Percentiles rank a stretch among this genome's conserved stretches.
phyloP scores from a whole-genome alignment of 1,139 yeast species.

The Kodamaea sp. region DNA sequence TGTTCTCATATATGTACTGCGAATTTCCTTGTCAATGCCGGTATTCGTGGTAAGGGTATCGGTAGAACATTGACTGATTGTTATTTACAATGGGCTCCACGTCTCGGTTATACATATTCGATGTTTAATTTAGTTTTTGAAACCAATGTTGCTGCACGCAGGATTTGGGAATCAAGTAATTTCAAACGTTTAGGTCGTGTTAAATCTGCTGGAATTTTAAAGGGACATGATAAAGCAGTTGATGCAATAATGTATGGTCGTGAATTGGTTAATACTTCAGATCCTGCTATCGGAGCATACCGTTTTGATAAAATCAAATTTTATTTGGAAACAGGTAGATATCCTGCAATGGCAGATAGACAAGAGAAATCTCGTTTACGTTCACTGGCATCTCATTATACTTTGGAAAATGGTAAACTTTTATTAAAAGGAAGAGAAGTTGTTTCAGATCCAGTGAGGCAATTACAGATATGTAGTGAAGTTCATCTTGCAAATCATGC shows the following conservation, averaged over 20 bases:
- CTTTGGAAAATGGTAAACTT: constrained; percentile 65
- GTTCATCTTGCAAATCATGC: constrained; percentile 69
- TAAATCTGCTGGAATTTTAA: constrained; percentile 80
- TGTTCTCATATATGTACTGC: constrained; percentile 93
- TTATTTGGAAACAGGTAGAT: constrained; percentile 79
- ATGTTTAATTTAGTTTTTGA: constrained; percentile 86
- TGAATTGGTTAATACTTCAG: constrained; percentile 48
- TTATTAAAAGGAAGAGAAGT: constrained; percentile 81
- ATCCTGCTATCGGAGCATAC: constrained; percentile 52
- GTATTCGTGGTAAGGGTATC: constrained; percentile 88
- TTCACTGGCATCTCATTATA: constrained; percentile 77
- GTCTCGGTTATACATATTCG: constrained; percentile 79
- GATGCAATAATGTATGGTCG: constrained; percentile 73
- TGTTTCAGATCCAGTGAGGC: constrained; percentile 68
- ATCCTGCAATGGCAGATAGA: constrained; percentile 79
- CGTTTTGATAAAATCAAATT: constrained; percentile 75
- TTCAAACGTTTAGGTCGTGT: constrained; percentile 77
- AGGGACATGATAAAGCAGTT: constrained; percentile 78
- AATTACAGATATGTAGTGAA: constrained; percentile 70
- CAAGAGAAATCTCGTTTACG: constrained; percentile 82
- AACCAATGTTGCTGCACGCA: constrained; percentile 76
- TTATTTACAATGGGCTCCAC: constrained; percentile 86
- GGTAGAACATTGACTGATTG: constrained; percentile 83
- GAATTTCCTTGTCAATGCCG: constrained; percentile 84
- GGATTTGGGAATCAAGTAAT: constrained; percentile 74